phyloP scores from a whole-genome alignment of 2,329 filamentous ascomycete species.

The Clonostachys rhizophaga region DNA sequence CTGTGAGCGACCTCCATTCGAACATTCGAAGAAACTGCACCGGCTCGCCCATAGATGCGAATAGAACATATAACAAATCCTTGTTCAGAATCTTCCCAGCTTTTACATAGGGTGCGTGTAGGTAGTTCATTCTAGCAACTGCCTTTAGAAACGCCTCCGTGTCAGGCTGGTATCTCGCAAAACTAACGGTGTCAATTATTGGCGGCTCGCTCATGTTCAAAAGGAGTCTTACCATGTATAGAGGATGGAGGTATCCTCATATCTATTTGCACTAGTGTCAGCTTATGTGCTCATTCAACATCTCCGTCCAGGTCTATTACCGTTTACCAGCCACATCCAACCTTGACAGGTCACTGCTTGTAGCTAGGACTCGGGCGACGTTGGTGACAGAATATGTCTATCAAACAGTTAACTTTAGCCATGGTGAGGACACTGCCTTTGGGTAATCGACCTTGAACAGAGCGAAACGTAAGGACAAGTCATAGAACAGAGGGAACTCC shows the following conservation, averaged over 20 bases:
- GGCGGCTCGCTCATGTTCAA: no score
- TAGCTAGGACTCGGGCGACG: conserved; percentile 26
- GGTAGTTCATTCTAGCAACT: conserved; percentile 31
- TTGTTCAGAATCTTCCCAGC: conserved; percentile 26
- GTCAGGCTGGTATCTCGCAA: conserved; percentile 17
- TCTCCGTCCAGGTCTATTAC: conserved; percentile 8
- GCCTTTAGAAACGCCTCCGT: conserved; percentile 23
- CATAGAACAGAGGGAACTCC: conserved; percentile 32
- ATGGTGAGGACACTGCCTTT: no score
- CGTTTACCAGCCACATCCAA: conserved; percentile 23
- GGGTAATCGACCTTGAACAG: conserved; percentile 26
- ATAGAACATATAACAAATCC: conserved; percentile 32
- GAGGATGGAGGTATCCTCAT: conserved; percentile 32
- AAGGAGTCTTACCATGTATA: conserved; percentile 23
- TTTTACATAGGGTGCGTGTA: conserved; percentile 28
- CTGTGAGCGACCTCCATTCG: conserved; percentile 66
- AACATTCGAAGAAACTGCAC: conserved; percentile 56
- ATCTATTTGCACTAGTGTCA: conserved; percentile 14
- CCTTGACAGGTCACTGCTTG: conserved; percentile 26
- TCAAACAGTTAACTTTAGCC: no score
- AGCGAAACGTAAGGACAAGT: conserved; percentile 28
- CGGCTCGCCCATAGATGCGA: conserved; percentile 63
- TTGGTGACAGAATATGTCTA: conserved; percentile 34
- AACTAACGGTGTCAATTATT: conserved; percentile 11
- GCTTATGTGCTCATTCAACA: no score